A percentile compares a stretch with the other conserved stretches of the same genome.
Evolutionary conservation across 352 stramenopile genomes (phyloP).

Genomic region (Halophytophthora batemanensis): DNA sequence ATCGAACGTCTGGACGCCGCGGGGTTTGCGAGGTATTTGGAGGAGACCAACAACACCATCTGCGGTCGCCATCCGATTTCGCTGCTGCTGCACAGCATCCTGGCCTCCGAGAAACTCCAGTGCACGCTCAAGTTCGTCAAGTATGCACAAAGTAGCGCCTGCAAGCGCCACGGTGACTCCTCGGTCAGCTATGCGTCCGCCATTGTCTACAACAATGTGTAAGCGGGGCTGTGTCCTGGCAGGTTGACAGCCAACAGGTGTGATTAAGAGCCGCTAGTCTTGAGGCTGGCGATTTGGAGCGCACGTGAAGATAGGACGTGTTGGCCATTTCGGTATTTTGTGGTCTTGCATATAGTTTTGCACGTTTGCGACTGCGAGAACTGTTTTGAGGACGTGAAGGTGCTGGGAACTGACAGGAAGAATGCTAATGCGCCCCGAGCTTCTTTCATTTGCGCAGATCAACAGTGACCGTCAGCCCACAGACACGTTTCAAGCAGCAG

Average conservation of each 20-base stretch:
- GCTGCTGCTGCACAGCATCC: constrained; percentile 64
- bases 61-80: constrained; percentile 96
- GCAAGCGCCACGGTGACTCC: constrained; percentile 81
- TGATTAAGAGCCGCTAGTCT: background rate
- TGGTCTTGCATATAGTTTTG: no score
- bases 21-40: constrained; percentile 94
- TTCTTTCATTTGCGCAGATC: no score
- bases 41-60: constrained; percentile 96
- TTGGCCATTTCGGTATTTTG: no score
- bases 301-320: no score
- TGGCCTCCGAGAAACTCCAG: constrained; percentile 49
- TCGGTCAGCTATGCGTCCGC: constrained; percentile 96
- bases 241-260: background rate
- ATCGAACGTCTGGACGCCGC: constrained; percentile 90
- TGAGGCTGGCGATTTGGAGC: background rate
- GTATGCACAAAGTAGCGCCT: constrained; percentile 91
- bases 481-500: no score
- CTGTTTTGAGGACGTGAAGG: no score
- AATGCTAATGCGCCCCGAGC: no score
- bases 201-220: constrained; percentile 74
- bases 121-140: constrained; percentile 90
- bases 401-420: no score
- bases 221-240: constrained; percentile 4
- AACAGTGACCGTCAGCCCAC: no score
- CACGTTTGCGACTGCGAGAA: no score